Evolutionary conservation across 345 rosid species (phyloP).

Genomic region (Stellera chamaejasme): DNA sequence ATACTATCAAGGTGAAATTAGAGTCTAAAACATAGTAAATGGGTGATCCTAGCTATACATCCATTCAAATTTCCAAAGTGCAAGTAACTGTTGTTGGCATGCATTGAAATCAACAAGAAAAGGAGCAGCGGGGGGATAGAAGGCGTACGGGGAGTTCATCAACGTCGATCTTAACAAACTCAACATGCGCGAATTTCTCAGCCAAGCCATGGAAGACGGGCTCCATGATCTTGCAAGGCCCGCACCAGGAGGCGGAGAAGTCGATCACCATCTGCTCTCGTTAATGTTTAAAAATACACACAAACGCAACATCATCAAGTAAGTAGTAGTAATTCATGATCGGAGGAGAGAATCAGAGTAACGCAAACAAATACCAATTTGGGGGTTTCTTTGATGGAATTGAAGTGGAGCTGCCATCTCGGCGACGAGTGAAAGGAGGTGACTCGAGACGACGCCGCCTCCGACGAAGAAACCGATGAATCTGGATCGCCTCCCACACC

Average conservation of each 20-base stretch:
- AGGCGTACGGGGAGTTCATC: slow-evolving; percentile 65
- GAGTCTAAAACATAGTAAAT: no score
- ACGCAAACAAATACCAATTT: slow-evolving; percentile 33
- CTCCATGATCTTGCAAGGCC: slow-evolving; percentile 71
- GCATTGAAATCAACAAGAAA: no score
- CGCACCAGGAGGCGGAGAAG: slow-evolving; percentile 85
- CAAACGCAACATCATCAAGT: neutral
- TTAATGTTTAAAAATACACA: neutral
- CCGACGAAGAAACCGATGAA: slow-evolving; percentile 17
- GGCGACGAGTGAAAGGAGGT: slow-evolving; percentile 50
- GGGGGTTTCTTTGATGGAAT: slow-evolving; percentile 41
- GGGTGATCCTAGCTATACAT: no score
- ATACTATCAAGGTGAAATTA: no score
- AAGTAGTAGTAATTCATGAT: no score
- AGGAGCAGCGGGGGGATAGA: neutral
- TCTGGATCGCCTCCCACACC: slow-evolving; percentile 4
- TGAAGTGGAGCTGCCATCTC: slow-evolving; percentile 75
- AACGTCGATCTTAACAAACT: slow-evolving; percentile 78
- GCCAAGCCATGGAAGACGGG: slow-evolving; percentile 47
- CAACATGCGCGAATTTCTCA: slow-evolving; percentile 38
- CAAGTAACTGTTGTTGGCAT: no score
- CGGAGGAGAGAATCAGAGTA: no score
- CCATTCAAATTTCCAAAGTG: no score
- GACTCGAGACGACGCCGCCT: slow-evolving; percentile 24
- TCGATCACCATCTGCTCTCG: slow-evolving; percentile 54